phyloP scores from a whole-genome alignment of 1,139 yeast species.

The Blastobotrys illinoisensis region DNA sequence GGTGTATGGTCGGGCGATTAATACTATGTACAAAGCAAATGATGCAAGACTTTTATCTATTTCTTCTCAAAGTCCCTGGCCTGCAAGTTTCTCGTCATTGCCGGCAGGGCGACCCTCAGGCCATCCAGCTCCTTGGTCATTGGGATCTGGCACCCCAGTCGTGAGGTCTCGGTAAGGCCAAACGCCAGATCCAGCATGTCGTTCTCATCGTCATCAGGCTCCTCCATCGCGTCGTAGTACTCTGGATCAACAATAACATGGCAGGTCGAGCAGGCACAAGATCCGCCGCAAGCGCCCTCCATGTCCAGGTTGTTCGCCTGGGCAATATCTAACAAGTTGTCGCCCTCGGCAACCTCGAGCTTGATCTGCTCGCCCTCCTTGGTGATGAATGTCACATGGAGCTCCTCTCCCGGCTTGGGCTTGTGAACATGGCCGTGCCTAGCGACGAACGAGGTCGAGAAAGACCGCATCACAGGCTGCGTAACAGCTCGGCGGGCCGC shows the following conservation, averaged over 20 bases:
- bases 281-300: conserved; percentile 99
- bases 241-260: conserved; percentile 96
- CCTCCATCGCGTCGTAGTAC: conserved; percentile 82
- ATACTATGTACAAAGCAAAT: not conserved
- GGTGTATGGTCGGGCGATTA: not conserved
- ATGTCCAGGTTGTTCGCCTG: conserved; percentile 89
- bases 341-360: conserved; percentile 88
- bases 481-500: not conserved
- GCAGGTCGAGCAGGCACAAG: conserved; percentile 98
- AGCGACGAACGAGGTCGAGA: conserved; percentile 4
- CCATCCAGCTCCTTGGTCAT: conserved; percentile 93
- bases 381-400: conserved; percentile 82
- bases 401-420: conserved; percentile 92
- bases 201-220: conserved; percentile 95
- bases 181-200: conserved; percentile 98
- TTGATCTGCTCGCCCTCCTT: conserved; percentile 83
- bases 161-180: conserved; percentile 86
- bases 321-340: conserved; percentile 85
- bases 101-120: conserved; percentile 90
- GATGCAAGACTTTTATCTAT: conserved; percentile 4
- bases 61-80: conserved; percentile 56
- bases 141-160: conserved; percentile 88
- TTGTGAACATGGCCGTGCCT: conserved; percentile 80
- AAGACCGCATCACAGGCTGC: not conserved
- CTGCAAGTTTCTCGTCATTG: conserved; percentile 92